Percentiles rank a stretch among this genome's conserved stretches.
These are phyloP conservation scores for Elaeis guineensis DNA, from an alignment of 176 grass and related monocot genomes.

Conservation along the genomic window DNA sequence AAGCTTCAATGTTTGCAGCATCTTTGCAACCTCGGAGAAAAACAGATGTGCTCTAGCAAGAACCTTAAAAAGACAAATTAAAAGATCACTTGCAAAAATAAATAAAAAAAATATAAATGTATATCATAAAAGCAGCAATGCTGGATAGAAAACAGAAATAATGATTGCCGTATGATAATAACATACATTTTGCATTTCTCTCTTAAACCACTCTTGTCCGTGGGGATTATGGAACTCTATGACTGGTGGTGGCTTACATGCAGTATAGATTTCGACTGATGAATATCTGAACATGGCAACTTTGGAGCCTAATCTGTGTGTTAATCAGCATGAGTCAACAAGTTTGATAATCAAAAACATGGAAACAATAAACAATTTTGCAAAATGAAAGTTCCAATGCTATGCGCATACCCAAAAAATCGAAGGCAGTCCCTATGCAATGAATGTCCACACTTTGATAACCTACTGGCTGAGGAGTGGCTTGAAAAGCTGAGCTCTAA, in stretches of 20 bases:
- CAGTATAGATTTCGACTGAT: constrained; percentile 62
- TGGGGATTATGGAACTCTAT: constrained; percentile 60
- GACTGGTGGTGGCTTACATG: constrained; percentile 56
- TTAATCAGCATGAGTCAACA: constrained; percentile 8
- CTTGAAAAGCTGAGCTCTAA: constrained; percentile 91
- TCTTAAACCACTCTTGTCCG: constrained; percentile 46
- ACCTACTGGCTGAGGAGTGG: constrained; percentile 61
- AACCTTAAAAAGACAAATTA: constrained; percentile 43
- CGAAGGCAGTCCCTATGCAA: constrained; percentile 83
- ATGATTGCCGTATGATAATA: not conserved
- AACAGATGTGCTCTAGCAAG: constrained; percentile 43
- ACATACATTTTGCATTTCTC: constrained; percentile 64
- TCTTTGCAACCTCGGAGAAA: constrained; percentile 53
- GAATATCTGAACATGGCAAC: constrained; percentile 88
- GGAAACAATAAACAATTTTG: not conserved
- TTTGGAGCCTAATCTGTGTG: constrained; percentile 81
- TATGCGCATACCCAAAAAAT: constrained; percentile 66
- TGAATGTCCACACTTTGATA: constrained; percentile 76
- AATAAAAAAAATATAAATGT: not conserved
- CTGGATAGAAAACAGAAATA: not conserved
- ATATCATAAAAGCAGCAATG: not conserved
- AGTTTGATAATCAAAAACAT: not conserved
- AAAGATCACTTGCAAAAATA: constrained; percentile 9
- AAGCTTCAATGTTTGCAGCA: constrained; percentile 40
- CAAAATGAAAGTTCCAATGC: not conserved